Conservation (phyloP, 352 stramenopile genomes). For the Phytophthora hybrid region DNA sequence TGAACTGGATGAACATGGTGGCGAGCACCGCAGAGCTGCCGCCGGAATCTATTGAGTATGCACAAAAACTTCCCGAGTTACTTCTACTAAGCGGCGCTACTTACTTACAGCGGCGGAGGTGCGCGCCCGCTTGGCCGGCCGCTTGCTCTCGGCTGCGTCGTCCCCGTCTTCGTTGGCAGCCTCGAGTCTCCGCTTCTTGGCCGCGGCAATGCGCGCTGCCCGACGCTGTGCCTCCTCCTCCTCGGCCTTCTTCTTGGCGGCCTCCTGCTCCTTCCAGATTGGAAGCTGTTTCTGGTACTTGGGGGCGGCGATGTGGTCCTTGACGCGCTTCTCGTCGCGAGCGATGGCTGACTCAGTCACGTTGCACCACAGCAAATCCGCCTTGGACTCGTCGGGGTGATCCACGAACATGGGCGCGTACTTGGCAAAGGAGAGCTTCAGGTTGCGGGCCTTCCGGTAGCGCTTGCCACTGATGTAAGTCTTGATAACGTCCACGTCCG, state of each 20-base stretch:
- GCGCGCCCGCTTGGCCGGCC: slow-evolving; percentile 32
- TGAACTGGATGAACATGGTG: slow-evolving; percentile 9
- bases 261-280: slow-evolving; percentile 59
- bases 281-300: slow-evolving; percentile 71
- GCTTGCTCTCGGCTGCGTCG: slow-evolving; percentile 16
- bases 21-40: background rate
- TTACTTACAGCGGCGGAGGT: slow-evolving; percentile 22
- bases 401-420: slow-evolving; percentile 74
- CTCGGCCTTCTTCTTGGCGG: slow-evolving; percentile 45
- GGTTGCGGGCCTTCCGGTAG: slow-evolving; percentile 55
- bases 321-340: slow-evolving; percentile 55
- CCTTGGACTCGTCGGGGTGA: slow-evolving; percentile 65
- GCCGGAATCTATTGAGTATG: slow-evolving; percentile 28
- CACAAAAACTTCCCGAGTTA: slow-evolving; percentile 17
- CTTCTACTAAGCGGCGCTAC: slow-evolving; percentile 24
- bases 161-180: slow-evolving; percentile 16
- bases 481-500: slow-evolving; percentile 57
- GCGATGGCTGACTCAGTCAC: slow-evolving; percentile 68
- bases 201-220: slow-evolving; percentile 33
- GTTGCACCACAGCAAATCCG: slow-evolving; percentile 67
- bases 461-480: slow-evolving; percentile 66
- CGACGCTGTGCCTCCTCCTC: slow-evolving; percentile 40
- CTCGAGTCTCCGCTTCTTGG: slow-evolving; percentile 45
- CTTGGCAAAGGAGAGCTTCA: slow-evolving; percentile 57
- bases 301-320: slow-evolving; percentile 58